Conservation (phyloP, 2,329 filamentous ascomycete genomes). For the Pseudogymnoascus destructans region DNA sequence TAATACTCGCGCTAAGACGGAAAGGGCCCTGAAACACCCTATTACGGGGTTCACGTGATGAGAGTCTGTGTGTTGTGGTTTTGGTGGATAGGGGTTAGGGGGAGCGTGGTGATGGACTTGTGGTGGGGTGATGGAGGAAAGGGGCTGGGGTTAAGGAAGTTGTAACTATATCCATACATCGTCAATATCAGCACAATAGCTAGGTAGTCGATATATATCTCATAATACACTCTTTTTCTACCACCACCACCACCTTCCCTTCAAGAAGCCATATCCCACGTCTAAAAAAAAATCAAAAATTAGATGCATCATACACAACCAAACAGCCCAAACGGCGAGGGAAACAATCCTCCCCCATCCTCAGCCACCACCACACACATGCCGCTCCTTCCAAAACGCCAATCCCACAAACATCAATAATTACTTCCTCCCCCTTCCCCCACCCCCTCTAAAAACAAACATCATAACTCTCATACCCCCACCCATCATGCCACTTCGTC, state of each 20-base stretch:
- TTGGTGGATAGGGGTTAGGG: not conserved
- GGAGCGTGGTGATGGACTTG: not conserved
- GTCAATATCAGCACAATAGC: not conserved
- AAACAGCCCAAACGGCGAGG: not conserved
- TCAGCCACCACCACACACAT: not conserved
- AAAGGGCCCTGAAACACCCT: not conserved
- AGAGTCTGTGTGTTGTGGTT: not conserved
- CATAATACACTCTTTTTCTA: not conserved
- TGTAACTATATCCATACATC: not conserved
- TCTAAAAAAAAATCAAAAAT: not conserved
- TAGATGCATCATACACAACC: not conserved
- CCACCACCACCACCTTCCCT: not conserved
- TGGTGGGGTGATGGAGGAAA: too few species aligned
- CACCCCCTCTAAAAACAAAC: not conserved
- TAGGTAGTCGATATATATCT: not conserved
- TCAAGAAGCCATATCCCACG: not conserved
- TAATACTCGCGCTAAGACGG: not conserved
- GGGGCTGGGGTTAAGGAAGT: not conserved
- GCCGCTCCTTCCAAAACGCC: not conserved
- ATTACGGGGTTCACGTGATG: not conserved
- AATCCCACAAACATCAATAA: not conserved
- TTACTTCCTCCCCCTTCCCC: not conserved
- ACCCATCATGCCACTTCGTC: not conserved
- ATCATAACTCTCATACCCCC: constrained; percentile 2
- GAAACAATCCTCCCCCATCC: not conserved